Percentiles rank a stretch among this genome's conserved stretches.
Conservation (phyloP, 1,284 basidiomycete species). For the Vanrija pseudolonga region DNA sequence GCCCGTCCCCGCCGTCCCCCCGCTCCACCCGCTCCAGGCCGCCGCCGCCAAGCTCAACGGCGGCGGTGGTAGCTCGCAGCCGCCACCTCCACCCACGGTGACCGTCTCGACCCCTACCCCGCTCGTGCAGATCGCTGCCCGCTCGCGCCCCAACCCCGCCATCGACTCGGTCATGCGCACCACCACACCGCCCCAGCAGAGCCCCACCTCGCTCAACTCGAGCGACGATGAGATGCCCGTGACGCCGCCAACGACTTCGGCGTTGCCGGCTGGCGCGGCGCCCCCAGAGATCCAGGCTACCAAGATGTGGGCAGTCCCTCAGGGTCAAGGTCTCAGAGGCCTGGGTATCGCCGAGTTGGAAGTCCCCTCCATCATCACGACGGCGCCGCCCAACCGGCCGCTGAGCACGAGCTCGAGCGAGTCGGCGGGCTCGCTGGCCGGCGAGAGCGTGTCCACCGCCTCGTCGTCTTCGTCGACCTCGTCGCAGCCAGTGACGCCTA, state of each 20-base stretch:
- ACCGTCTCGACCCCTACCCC: slow-evolving; percentile 2
- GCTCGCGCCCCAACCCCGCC: slow-evolving; percentile 7
- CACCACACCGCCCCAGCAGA: slow-evolving; percentile 4
- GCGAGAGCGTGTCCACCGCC: slow-evolving; percentile 9
- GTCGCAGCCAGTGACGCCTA: slow-evolving; percentile 7
- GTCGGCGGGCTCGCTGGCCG: slow-evolving; percentile 4
- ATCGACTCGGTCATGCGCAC: slow-evolving; percentile 14
- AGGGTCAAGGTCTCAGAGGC: slow-evolving; percentile 16
- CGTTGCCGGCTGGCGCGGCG: slow-evolving; percentile 6
- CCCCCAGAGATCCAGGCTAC: neutral
- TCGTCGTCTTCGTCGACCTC: slow-evolving; percentile 1
- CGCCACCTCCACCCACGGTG: too few relatives aligned
- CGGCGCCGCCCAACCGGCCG: too few relatives aligned
- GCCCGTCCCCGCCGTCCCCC: neutral
- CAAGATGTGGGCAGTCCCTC: slow-evolving; percentile 15
- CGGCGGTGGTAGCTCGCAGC: too few relatives aligned
- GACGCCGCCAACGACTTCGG: slow-evolving; percentile 6
- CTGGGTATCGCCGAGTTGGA: slow-evolving; percentile 23
- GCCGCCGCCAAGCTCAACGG: neutral
- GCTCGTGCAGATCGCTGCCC: neutral
- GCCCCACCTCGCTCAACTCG: slow-evolving; percentile 11
- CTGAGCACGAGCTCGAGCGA: neutral
- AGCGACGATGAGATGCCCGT: slow-evolving; percentile 13
- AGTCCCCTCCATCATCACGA: neutral
- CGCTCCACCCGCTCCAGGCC: neutral